phyloP scores from a whole-genome alignment of 129 eudicot species.

The Flaveria linearis region DNA sequence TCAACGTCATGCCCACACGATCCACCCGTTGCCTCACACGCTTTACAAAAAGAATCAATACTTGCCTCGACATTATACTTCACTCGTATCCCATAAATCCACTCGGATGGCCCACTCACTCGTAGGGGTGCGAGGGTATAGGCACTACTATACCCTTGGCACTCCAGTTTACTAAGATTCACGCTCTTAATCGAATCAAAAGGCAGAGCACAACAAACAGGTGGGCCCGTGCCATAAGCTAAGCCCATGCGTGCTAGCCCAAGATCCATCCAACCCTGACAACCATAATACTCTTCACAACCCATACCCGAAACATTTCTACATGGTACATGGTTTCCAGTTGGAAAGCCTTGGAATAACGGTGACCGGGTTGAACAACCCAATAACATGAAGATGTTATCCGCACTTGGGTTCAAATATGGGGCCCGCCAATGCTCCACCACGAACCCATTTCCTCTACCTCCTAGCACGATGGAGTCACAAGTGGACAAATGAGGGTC shows the following conservation, averaged over 20 bases:
- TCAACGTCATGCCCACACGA: constrained; percentile 74
- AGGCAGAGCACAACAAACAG: constrained; percentile 73
- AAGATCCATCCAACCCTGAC: constrained; percentile 72
- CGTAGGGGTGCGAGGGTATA: constrained; percentile 81
- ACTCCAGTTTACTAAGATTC: constrained; percentile 71
- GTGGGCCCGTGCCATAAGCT: constrained; percentile 79
- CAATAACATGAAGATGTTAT: constrained; percentile 82
- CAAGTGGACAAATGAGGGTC: constrained; percentile 96
- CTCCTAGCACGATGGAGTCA: constrained; percentile 64
- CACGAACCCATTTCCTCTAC: constrained; percentile 83
- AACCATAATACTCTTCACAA: constrained; percentile 82
- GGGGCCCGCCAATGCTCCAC: constrained; percentile 85
- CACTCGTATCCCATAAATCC: constrained; percentile 91
- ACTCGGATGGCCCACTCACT: constrained; percentile 64
- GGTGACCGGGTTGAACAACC: constrained; percentile 88
- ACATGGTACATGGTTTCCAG: constrained; percentile 73
- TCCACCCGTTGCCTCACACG: constrained; percentile 91
- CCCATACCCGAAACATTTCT: constrained; percentile 88
- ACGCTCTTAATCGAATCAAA: constrained; percentile 69
- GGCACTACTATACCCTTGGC: constrained; percentile 95
- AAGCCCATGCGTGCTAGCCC: constrained; percentile 56
- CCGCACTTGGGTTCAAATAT: constrained; percentile 64
- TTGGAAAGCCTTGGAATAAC: constrained; percentile 81
- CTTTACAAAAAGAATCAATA: constrained; percentile 64
- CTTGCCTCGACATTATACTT: constrained; percentile 67